Percentiles rank a stretch among this genome's conserved stretches.
Conservation (phyloP, 306 rosid genomes). For the Ziziphus jujuba region DNA sequence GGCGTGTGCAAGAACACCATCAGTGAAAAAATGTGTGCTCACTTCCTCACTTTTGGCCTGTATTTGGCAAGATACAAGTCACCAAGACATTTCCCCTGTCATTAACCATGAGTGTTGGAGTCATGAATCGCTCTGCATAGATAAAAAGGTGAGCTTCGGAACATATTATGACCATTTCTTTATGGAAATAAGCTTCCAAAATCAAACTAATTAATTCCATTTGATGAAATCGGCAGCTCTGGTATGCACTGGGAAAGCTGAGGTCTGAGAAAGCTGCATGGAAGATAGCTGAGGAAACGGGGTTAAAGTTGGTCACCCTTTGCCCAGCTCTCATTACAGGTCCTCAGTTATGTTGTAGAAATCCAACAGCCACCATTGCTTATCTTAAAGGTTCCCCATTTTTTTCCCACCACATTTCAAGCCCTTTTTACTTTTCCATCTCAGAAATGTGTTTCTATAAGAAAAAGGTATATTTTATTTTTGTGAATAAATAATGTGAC, state of each 20-base stretch:
- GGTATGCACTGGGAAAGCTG: slow-evolving; percentile 87
- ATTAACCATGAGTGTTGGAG: slow-evolving; percentile 74
- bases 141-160: slow-evolving; percentile 52
- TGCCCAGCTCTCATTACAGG: slow-evolving; percentile 79
- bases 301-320: slow-evolving; percentile 62
- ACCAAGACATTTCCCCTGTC: slow-evolving; percentile 18
- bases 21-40: slow-evolving; percentile 69
- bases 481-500: not conserved
- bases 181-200: too few relatives aligned
- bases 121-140: slow-evolving; percentile 55
- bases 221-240: slow-evolving; percentile 50
- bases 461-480: not conserved
- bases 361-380: slow-evolving; percentile 80
- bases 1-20: slow-evolving; percentile 71
- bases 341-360: slow-evolving; percentile 49
- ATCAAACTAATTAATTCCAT: too few relatives aligned
- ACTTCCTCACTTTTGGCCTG: slow-evolving; percentile 88
- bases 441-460: not conserved
- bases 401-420: not conserved
- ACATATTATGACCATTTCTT: not conserved
- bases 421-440: too few relatives aligned
- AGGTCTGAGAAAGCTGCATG: slow-evolving; percentile 86
- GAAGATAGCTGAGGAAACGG: slow-evolving; percentile 66
- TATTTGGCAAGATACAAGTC: slow-evolving; percentile 55
- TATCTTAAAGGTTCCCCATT: slow-evolving; percentile 70